phyloP scores from a whole-genome alignment of 768 basidiomycete genomes.

The Boletus subcaerulescens region DNA sequence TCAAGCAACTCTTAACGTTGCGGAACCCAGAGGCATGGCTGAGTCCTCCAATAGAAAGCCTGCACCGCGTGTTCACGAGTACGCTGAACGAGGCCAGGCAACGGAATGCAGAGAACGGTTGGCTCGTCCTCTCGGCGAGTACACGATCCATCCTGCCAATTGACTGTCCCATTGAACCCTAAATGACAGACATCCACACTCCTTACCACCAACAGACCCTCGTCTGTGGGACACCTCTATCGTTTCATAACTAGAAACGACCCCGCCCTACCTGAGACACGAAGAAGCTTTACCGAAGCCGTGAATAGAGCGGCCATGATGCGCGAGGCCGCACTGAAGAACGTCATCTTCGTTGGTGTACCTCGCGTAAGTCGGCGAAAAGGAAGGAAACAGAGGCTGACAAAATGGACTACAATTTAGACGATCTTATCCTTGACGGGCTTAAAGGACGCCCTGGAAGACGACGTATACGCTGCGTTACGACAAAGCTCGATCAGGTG shows the following conservation, averaged over 20 bases:
- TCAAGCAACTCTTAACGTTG: constrained; percentile 72
- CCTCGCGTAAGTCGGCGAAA: constrained; percentile 58
- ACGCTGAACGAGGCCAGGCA: constrained; percentile 66
- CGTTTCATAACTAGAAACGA: constrained; percentile 63
- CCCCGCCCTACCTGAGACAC: constrained; percentile 38
- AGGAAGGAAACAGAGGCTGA: neutral
- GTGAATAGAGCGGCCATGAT: constrained; percentile 78
- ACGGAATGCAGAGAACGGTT: constrained; percentile 68
- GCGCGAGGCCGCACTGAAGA: constrained; percentile 87
- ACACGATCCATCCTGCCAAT: constrained; percentile 9
- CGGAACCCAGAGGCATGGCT: constrained; percentile 61
- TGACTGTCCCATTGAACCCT: constrained; percentile 25
- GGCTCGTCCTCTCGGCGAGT: constrained; percentile 76
- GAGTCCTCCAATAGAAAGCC: constrained; percentile 50
- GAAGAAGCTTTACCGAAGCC: constrained; percentile 49
- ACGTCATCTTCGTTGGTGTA: constrained; percentile 84
- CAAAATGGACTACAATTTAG: constrained; percentile 36
- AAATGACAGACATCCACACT: constrained; percentile 73
- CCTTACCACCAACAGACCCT: constrained; percentile 77
- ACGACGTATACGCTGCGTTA: constrained; percentile 73
- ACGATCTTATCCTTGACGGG: constrained; percentile 81
- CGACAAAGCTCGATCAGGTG: constrained; percentile 67
- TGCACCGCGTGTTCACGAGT: constrained; percentile 54
- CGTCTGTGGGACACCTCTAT: constrained; percentile 76
- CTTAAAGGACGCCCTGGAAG: constrained; percentile 72